These are phyloP conservation scores for Ophiostoma ulmi DNA, from an alignment of 2,329 filamentous ascomycete genomes.

Conservation along the genomic window DNA sequence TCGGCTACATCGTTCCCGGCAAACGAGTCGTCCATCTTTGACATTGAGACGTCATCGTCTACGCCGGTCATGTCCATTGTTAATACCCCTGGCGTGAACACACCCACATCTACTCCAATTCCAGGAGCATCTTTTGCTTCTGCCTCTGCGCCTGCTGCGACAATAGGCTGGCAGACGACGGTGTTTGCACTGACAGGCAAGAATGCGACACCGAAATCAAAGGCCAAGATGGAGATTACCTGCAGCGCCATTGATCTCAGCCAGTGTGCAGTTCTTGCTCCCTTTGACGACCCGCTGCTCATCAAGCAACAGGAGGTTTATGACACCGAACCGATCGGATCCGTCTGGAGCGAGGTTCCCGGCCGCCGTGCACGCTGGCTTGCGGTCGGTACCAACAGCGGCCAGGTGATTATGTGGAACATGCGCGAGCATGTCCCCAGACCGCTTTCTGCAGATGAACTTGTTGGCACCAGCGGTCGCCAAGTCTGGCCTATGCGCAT, in stretches of 20 bases:
- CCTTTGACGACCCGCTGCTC: constrained; percentile 68
- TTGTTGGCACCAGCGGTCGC: background rate
- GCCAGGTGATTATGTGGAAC: constrained; percentile 80
- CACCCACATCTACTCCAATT: background rate
- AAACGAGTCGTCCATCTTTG: background rate
- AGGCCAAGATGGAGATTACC: constrained; percentile 54
- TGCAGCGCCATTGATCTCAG: constrained; percentile 70
- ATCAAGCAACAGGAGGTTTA: constrained; percentile 43
- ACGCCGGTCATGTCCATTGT: constrained; percentile 6
- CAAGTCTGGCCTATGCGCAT: constrained; percentile 65
- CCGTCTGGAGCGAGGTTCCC: constrained; percentile 59
- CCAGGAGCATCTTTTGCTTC: background rate
- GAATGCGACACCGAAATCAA: constrained; percentile 32
- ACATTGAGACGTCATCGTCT: constrained; percentile 26
- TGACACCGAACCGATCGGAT: constrained; percentile 43
- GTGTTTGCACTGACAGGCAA: constrained; percentile 57
- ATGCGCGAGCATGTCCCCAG: constrained; percentile 56
- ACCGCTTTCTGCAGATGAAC: background rate
- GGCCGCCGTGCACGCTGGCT: constrained; percentile 78
- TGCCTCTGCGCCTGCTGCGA: constrained; percentile 27
- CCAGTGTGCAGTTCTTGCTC: constrained; percentile 62
- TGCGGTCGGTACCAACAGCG: constrained; percentile 72
- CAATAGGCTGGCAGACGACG: constrained; percentile 64
- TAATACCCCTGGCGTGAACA: background rate
- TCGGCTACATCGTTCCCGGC: background rate